Base-by-base conservation (phyloP, 139 green algal genomes). In the Tetratostichococcus sp. region DNA sequence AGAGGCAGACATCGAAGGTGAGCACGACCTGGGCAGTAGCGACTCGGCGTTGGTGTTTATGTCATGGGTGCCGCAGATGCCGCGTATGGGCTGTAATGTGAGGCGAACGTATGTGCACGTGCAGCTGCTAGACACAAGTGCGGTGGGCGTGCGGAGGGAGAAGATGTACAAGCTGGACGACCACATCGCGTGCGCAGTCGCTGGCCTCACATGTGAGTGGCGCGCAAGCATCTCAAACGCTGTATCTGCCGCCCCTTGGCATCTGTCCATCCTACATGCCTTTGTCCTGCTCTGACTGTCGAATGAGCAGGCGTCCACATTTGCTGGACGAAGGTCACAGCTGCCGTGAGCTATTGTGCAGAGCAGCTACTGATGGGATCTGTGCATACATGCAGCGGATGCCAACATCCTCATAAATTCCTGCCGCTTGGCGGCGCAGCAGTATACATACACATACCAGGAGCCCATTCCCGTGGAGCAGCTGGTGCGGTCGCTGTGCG, bases 101-200 rank as follows among this genome's bases (percentile, higher is more conserved):
- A 22, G 39, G 14, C 39, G 8, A 22, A 14, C 39, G 28, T 4
- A 26, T 57, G 1, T 23, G 26, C 25, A 0, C 58, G 22, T 80
- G 85, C 89, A 97, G 93, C 82, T 98, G 35, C 82, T 98, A 65
- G 93, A 98, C 82, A 96, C 90, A 1, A 81, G 85, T 19, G 93
- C 93, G 22, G 93, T 97, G 30, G 93, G 93, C 14, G 92, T 97
- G 23, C 74, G 86, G 50, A 80, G 93, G 23, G 96, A 99, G 83
- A 99, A 99, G 82, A 98, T 99, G 95, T 98, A 98, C 76, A 93
- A 92, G 80, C 89, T 99, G 34, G 96, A 98, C 78, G 93, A 98
- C 71, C 95, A 99, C 80, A 87, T 99, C 0, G 91, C 91, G 0
- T 95, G 89, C 73, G 93, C 96, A 25, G 96, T 98, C 25, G 96